Base-by-base conservation (phyloP, 2,329 filamentous ascomycete genomes). In the Xylaria sp. region DNA sequence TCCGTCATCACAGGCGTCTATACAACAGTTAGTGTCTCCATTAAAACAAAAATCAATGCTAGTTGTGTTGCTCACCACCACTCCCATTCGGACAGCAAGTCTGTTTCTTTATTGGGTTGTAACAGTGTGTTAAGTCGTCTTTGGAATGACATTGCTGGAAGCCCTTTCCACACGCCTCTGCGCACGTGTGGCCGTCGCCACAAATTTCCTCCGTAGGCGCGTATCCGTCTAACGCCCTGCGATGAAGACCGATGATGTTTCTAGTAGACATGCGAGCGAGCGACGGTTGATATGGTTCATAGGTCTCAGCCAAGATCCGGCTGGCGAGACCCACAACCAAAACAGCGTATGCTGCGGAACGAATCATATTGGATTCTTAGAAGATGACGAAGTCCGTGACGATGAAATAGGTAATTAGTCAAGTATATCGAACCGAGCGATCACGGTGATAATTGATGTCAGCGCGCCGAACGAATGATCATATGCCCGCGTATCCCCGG, bases 1-100 rank as follows among this genome's bases (percentile, higher is more conserved):
- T 59, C 87, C 88, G 18, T 80, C 78, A 39, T 88, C 84, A 78
- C 89, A 91, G 39, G 88, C 87, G 79, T 88, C 88, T 90, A 62
- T 33, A 64, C 15, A n/a, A 1, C 9, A 7, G 33, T 73, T 36
- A 72, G 63, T 55, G 20, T 15, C 15, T 31, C 48, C 2, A 39
- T 57, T 28, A 28, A 28, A 28, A n/a, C 48, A 49, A 54, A 67
- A 67, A 70, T 51, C 70, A 65, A 56, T 10, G 5, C 8, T 60
- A 10, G 33, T 48, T 13, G 12, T 49, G 46, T 20, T 18, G 84
- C 85, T 76, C 82, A 89, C 87, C 87, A 81, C 89, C 89, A 71
- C 81, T 83, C 73, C 81, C 82, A 74, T 86, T 84, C 51, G 83
- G 81, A 77, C 89, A 91, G 84, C 89, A 91, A 49, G 79, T 81